Base-by-base conservation (phyloP, 2,329 filamentous ascomycete genomes). In the Fusarium lyarnte region DNA sequence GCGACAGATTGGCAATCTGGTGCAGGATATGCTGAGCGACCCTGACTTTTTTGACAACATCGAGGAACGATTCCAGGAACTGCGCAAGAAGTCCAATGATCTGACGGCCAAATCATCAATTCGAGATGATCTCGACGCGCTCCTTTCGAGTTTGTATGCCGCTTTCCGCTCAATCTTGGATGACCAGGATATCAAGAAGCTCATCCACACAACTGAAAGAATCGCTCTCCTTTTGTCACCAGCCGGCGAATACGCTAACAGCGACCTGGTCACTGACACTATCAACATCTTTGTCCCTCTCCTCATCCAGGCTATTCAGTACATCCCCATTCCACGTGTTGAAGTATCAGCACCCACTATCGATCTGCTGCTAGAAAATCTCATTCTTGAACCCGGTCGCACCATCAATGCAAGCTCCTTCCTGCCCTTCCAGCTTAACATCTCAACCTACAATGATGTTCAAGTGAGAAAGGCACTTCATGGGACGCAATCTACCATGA, bases 381-480 rank as follows among this genome's bases (percentile, higher is more conserved):
- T 98, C 36, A 92, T 98, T 66, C 87, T 98, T 36, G 94, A 98
- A 78, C 95, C 95, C 0, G 95, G 95, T 11, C 87, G 87, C 63
- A 97, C 94, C 0, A 87, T 97, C 76, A 95, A 97, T 79, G 85
- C 92, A 69, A 94, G 92, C 6, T 97, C 95, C 0, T 98, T 98
- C 85, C 86, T 98, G 2, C 95, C 95, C 0, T 95, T 94, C 83
- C 90, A 91, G 61, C 85, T 98, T 58, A 91, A 93, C 47, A 84
- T 98, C 7, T 91, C 94, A 71, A 95, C 93, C 0, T 92, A 92
- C 81, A 98, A 97, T 77, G 93, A 97, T 74, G 84, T 98, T 38
- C 94, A 97, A 73, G 90, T 98, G 43, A 89, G 92, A 72, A 97
- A 97, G 80, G 91, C 91, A 23, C 90, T 88, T 11, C 76, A 79